Base-by-base conservation (phyloP, 2,329 filamentous ascomycete species). In the Aciculosporium take region DNA sequence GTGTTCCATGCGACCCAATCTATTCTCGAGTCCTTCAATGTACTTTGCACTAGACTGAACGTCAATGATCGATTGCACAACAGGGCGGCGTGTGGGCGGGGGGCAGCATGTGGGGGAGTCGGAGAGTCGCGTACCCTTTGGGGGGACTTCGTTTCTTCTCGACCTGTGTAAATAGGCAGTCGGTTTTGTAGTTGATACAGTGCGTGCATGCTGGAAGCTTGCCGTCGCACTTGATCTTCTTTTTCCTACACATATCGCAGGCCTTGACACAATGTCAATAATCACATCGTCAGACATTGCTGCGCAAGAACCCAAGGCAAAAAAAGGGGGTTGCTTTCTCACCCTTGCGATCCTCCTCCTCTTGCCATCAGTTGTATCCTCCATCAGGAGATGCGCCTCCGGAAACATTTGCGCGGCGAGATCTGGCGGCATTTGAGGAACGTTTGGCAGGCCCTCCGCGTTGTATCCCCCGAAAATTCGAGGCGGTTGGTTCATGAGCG, bases 61-160 rank as follows among this genome's bases (percentile, higher is more conserved):
- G 25, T 41, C 15, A 41, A 25, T 10, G 18, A 4, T 6, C 1
- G 10, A 9, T 18, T n/a, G n/a, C 10, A n/a, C 10, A 28, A 7
- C 10, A 28, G n/a, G n/a, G n/a, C n/a, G n/a, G n/a, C n/a, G n/a
- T n/a, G n/a, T n/a, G n/a, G n/a, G n/a, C n/a, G n/a, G n/a, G n/a
- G n/a, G n/a, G n/a, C n/a, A n/a, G n/a, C n/a, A n/a, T n/a, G n/a
- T n/a, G n/a, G 28, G 18, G 40, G 21, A 44, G 29, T 30, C n/a
- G 17, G 12, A 17, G 28, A 25, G 18, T 40, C 23, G 43, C 74
- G 50, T 72, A 94, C 87, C 91, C 89, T 70, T 96, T 98, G 1
- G 89, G 91, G 40, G 91, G 89, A 60, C 84, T 91, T 45, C 91
- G 76, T 72, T 98, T 98, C 78, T 98, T 98, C 67, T 98, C 91